Conservation (phyloP, 1,284 basidiomycete species). For the Cystobasidium pallidum region DNA sequence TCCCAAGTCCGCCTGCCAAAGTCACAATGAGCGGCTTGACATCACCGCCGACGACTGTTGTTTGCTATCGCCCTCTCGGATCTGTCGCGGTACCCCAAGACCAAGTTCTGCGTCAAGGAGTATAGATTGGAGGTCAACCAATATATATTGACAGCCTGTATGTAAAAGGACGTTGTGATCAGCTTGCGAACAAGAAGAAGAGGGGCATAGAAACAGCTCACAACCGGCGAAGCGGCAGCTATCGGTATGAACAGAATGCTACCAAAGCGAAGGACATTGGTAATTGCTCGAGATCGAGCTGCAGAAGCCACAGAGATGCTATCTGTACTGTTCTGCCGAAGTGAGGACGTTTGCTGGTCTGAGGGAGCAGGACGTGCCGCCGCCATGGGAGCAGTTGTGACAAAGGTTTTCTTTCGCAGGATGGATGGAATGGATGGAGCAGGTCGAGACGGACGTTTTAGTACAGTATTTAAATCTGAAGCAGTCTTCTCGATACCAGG, state of each 20-base stretch:
- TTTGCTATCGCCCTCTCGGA: background rate
- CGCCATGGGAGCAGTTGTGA: background rate
- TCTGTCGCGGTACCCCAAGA: conserved; percentile 62
- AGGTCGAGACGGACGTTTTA: background rate
- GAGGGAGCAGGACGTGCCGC: background rate
- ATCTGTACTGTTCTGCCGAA: too few relatives aligned
- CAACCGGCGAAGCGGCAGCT: conserved; percentile 76
- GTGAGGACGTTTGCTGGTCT: background rate
- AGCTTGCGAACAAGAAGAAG: background rate
- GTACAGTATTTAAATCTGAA: background rate
- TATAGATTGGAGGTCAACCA: conserved; percentile 82
- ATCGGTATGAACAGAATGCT: conserved; percentile 74
- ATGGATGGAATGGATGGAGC: background rate
- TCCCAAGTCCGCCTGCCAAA: too few relatives aligned
- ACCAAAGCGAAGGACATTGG: conserved; percentile 65
- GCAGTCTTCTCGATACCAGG: background rate
- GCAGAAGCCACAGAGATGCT: conserved; percentile 1
- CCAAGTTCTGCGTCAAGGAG: conserved; percentile 75
- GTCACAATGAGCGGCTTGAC: background rate
- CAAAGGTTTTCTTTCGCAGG: background rate
- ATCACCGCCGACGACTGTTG: background rate
- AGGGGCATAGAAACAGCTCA: conserved; percentile 57
- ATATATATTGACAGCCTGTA: conserved; percentile 74
- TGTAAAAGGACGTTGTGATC: conserved; percentile 38
- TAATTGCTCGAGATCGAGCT: conserved; percentile 61